A percentile compares a stretch with the other conserved stretches of the same genome.
Conservation (phyloP, 208 protist species). For the Porcisia hertigi region DNA sequence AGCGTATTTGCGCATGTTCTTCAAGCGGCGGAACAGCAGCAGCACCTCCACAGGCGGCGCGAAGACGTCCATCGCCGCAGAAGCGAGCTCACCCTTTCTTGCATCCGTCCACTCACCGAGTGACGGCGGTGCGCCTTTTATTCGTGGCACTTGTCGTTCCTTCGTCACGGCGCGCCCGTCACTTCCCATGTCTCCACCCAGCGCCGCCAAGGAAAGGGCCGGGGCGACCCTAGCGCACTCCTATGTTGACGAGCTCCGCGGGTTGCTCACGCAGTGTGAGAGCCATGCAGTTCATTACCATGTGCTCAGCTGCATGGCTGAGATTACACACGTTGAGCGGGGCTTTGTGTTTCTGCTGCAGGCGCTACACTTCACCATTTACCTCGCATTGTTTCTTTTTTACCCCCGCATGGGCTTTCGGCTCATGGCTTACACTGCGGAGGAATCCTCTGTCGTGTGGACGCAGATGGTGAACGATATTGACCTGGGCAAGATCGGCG, state of each 20-base stretch:
- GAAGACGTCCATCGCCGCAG: conserved; percentile 9
- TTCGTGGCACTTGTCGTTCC: not conserved
- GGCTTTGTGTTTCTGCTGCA: conserved; percentile 53
- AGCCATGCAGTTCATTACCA: conserved; percentile 64
- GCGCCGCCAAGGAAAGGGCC: not conserved
- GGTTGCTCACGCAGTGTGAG: conserved; percentile 62
- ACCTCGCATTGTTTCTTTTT: conserved; percentile 49
- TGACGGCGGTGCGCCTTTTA: no score
- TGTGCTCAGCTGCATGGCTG: conserved; percentile 61
- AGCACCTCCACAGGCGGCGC: not conserved
- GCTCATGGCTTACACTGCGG: conserved; percentile 70
- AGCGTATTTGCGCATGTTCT: conserved; percentile 53
- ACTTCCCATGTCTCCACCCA: not conserved
- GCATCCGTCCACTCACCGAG: not conserved
- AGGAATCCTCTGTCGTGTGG: conserved; percentile 84
- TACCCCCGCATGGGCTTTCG: conserved; percentile 78
- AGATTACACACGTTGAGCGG: conserved; percentile 61
- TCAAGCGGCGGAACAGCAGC: conserved; percentile 21
- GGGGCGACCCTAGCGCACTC: conserved; percentile 14
- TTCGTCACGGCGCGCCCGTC: conserved; percentile 2
- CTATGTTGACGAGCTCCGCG: conserved; percentile 49
- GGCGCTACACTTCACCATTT: conserved; percentile 49
- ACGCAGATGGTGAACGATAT: conserved; percentile 89
- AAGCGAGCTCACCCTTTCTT: conserved; percentile 29
- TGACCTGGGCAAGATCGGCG: conserved; percentile 70